phyloP scores from a whole-genome alignment of 345 rosid species.

The Syzygium jambos region DNA sequence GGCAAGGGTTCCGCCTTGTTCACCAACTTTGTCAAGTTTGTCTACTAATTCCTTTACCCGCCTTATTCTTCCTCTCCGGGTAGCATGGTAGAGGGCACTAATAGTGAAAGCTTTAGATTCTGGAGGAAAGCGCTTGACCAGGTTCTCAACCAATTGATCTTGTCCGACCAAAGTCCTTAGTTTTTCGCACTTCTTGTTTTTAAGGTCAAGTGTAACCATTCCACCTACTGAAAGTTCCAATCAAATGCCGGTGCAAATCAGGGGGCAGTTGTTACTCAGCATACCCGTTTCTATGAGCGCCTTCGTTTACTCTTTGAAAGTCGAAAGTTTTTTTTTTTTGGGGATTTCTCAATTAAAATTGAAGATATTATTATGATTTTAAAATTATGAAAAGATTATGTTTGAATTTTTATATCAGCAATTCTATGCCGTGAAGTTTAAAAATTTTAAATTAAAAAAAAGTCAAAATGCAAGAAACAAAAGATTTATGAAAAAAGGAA shows the following conservation, averaged over 20 bases:
- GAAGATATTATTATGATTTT: background rate
- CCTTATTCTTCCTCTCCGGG: background rate
- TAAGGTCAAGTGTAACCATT: background rate
- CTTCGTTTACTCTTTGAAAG: background rate
- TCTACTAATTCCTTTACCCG: background rate
- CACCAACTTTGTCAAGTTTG: too few species aligned
- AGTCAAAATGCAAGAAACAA: background rate
- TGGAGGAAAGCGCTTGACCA: background rate
- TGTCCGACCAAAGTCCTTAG: background rate
- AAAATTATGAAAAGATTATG: background rate
- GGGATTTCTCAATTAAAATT: background rate
- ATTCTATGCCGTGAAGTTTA: background rate
- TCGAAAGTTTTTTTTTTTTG: fast-evolving
- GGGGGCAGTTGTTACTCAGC: background rate
- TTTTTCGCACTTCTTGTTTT: background rate
- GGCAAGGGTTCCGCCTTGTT: background rate
- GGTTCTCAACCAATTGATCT: background rate
- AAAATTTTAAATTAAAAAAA: background rate
- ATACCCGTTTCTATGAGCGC: background rate
- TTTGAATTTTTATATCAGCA: background rate
- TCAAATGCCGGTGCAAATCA: background rate
- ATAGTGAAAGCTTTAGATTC: background rate
- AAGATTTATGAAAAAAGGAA: too few species aligned
- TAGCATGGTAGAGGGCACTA: background rate
- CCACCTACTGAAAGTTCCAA: background rate